These are phyloP conservation scores for Closterium sp. DNA, from an alignment of 139 green algal species.

Conservation along the genomic window DNA sequence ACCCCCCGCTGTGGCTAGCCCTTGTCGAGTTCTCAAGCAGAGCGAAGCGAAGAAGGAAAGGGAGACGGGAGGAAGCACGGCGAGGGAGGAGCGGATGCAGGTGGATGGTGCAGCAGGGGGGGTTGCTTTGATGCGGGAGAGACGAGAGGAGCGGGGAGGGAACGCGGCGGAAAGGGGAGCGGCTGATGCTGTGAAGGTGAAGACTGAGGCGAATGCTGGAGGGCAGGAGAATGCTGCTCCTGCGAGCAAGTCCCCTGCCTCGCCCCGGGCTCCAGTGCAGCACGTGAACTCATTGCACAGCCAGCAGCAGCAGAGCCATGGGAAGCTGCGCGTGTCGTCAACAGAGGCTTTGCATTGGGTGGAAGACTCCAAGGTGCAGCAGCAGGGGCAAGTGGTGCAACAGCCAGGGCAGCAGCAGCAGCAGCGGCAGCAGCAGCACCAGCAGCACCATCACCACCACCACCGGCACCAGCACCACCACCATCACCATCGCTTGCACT, in stretches of 20 bases:
- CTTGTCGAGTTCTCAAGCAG: not conserved
- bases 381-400: not conserved
- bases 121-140: too few species aligned
- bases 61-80: not conserved
- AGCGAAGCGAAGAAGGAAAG: not conserved
- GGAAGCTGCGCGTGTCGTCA: not conserved
- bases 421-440: not conserved
- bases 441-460: not conserved
- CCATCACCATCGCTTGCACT: constrained; percentile 24
- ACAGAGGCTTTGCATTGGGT: not conserved
- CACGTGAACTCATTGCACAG: not conserved
- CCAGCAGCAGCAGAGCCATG: not conserved
- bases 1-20: not conserved
- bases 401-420: not conserved
- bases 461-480: constrained; percentile 33
- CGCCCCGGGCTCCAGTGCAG: not conserved
- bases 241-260: not conserved
- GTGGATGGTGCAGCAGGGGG: not conserved
- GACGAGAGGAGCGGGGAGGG: too few species aligned
- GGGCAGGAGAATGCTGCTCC: not conserved
- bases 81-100: not conserved
- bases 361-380: not conserved
- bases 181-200: too few species aligned
- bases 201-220: too few species aligned
- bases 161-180: too few species aligned